phyloP scores from a whole-genome alignment of 441 rosid species.

The Adansonia grandidieri region DNA sequence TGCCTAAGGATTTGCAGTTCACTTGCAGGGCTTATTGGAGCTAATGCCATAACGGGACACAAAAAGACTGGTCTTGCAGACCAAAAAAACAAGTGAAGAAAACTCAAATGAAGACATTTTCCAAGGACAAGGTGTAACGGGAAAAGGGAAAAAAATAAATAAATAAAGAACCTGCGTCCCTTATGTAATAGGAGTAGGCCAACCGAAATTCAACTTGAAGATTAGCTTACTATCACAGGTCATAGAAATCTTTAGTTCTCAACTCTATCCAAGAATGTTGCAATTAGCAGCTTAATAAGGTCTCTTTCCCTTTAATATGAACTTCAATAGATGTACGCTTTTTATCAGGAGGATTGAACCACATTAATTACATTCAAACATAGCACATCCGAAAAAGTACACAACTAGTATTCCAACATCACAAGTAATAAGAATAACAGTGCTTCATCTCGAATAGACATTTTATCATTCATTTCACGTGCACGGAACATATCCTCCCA shows the following conservation, averaged over 20 bases:
- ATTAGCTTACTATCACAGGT: neutral
- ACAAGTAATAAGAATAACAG: neutral
- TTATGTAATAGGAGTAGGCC: neutral
- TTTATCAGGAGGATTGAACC: neutral
- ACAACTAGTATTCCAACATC: neutral
- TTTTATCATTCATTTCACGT: slow-evolving; percentile 39
- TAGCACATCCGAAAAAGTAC: neutral
- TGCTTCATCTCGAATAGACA: slow-evolving; percentile 9
- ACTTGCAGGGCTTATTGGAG: neutral
- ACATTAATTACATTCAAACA: slow-evolving; percentile 12
- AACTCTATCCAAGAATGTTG: neutral
- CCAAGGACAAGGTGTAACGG: neutral
- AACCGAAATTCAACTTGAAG: neutral
- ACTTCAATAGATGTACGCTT: neutral
- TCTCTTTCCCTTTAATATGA: neutral
- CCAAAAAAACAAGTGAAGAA: neutral
- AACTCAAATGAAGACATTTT: neutral
- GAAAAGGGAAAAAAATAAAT: neutral
- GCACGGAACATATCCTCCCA: slow-evolving; percentile 25
- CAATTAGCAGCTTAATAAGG: neutral
- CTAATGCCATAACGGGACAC: neutral
- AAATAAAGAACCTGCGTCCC: neutral
- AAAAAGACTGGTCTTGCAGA: neutral
- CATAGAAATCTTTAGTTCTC: neutral
- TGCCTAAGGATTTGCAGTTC: neutral